Percentiles rank a stretch among this genome's conserved stretches.
These are phyloP conservation scores for Clitopilus passeckerianus DNA, from an alignment of 768 basidiomycete species.

Conservation along the genomic window DNA sequence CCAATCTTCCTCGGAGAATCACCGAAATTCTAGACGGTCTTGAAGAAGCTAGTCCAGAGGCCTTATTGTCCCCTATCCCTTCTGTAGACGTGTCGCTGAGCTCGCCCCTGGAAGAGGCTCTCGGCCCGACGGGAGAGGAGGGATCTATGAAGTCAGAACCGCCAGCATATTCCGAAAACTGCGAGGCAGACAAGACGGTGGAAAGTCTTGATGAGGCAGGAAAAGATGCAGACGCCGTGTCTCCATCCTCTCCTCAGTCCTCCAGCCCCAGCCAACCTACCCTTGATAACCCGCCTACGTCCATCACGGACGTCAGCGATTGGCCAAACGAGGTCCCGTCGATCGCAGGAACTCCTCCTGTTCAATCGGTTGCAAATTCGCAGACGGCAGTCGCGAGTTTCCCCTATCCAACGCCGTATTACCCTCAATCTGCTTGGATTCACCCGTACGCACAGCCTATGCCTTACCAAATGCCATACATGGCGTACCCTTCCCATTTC, in stretches of 20 bases:
- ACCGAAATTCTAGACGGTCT: background rate
- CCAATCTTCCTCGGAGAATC: background rate
- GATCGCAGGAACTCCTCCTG: slow-evolving; percentile 21
- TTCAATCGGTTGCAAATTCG: slow-evolving; percentile 17
- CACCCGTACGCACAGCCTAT: slow-evolving; percentile 45
- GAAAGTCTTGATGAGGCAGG: background rate
- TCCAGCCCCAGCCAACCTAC: background rate
- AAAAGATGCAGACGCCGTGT: too few species aligned
- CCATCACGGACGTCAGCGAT: slow-evolving; percentile 20
- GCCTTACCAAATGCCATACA: slow-evolving; percentile 48
- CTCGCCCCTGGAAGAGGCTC: too few species aligned
- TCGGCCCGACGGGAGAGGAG: too few species aligned
- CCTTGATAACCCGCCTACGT: background rate
- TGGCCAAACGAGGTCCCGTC: slow-evolving; percentile 39
- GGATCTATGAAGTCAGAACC: background rate
- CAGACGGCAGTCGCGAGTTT: slow-evolving; percentile 6
- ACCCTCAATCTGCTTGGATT: slow-evolving; percentile 49
- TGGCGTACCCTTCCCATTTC: slow-evolving; percentile 31
- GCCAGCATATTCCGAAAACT: slow-evolving; percentile 9
- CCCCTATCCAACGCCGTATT: slow-evolving; percentile 38
- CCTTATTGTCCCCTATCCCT: too few species aligned
- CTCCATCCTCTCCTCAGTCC: background rate
- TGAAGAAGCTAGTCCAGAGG: too few species aligned
- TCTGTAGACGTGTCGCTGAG: too few species aligned
- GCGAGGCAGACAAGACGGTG: background rate